Conservation (phyloP, 148 eudicot genomes). For the Salicornia ramosissima region DNA sequence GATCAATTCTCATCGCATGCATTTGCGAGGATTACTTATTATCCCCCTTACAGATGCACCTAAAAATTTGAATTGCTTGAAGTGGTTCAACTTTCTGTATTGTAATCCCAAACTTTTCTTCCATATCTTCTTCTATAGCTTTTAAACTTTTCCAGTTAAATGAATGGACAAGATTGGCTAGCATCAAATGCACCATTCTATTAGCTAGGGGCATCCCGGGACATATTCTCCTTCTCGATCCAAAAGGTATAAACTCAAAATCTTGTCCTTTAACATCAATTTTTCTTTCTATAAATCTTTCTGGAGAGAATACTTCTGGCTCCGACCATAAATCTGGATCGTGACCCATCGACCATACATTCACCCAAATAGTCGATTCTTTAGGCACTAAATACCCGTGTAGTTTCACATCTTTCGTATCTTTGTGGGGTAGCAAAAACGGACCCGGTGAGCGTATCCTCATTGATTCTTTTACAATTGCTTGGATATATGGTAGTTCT, state of each 20-base stretch:
- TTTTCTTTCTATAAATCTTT: constrained; percentile 22
- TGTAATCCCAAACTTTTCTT: constrained; percentile 26
- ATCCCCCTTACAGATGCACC: too few relatives aligned
- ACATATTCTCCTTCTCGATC: constrained; percentile 21
- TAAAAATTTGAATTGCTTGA: constrained; percentile 6
- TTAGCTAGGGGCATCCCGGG: constrained; percentile 16
- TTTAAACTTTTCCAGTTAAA: constrained; percentile 36
- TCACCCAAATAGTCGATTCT: constrained; percentile 26
- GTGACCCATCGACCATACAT: constrained; percentile 28
- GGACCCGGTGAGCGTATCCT: constrained; percentile 29
- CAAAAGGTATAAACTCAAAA: constrained; percentile 32
- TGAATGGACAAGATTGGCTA: constrained; percentile 25
- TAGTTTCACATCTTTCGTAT: constrained; percentile 13
- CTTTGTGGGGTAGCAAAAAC: constrained; percentile 30
- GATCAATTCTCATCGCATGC: too few relatives aligned
- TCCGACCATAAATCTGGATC: constrained; percentile 21
- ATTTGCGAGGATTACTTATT: too few relatives aligned
- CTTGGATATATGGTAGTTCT: constrained; percentile 29
- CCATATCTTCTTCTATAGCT: too few relatives aligned
- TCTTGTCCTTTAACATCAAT: constrained; percentile 19
- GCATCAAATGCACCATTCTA: constrained; percentile 17
- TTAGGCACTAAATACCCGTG: constrained; percentile 31
- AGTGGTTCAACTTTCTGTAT: constrained; percentile 26
- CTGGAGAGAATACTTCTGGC: constrained; percentile 20
- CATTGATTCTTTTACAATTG: constrained; percentile 29